Base-by-base conservation (phyloP, 352 stramenopile species). In the Globisporangium splendens region DNA sequence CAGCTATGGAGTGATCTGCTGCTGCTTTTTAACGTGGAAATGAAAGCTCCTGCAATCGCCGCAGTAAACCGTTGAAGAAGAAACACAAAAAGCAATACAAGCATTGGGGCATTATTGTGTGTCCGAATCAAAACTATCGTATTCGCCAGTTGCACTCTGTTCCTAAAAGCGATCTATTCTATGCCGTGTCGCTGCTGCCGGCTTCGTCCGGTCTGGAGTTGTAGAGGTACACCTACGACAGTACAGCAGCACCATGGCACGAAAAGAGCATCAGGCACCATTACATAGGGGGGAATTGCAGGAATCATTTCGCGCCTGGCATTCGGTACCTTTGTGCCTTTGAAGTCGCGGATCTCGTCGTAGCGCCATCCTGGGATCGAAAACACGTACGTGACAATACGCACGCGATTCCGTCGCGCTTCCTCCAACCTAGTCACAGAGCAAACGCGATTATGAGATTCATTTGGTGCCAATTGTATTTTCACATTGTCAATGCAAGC, bases 301-400 rank as follows among this genome's bases (percentile, higher is more conserved):
- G 13, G 39, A 50, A 35, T 4, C 3, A 44, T 15, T 15, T 18
- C 13, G 39, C 10, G 11, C 12, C 46, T 13, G 18, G 18, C 46
- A 50, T 3, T 31, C 24, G 21, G 18, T 63, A 94, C 85, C 79
- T 89, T 94, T 46, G 83, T 92, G 73, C 85, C 82, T 76, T 94
- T 94, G 72, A 79, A 94, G 62, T 81, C 74, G 38, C 79, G 78
- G 43, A 77, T 68, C 44, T 75, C 75, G 47, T 73, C 59, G 13
- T 56, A 66, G 52, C 68, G 72, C 85, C 85, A 94, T 6, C 79
- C 79, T 56, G 85, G 85, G 44, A 94, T 73, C 1, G 82, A 87
- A 51, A 94, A 94, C 31, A 94, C 79, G 58, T 94, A 92, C 46
- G 85, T 90, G 39, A 88, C 81, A 46, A 94, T 90, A 41, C 81